Conservation (phyloP, 2,329 filamentous ascomycete genomes). For the Chaetomium sp. region DNA sequence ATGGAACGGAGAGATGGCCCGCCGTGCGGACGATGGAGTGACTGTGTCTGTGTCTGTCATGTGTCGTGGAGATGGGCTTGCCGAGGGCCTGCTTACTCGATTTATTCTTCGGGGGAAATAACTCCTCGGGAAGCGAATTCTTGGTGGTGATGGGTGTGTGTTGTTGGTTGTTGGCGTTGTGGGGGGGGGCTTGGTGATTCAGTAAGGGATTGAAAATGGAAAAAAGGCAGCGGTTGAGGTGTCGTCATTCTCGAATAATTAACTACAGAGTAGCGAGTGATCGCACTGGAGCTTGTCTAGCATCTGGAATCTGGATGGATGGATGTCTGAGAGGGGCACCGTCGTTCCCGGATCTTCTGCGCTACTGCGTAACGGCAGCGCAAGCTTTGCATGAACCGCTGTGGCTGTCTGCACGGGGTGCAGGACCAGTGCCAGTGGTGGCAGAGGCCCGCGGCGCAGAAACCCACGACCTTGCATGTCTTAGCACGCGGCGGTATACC, state of each 20-base stretch:
- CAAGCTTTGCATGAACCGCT: constrained; percentile 29
- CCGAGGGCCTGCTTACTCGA: too few species aligned
- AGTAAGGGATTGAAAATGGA: not conserved
- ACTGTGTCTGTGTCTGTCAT: too few species aligned
- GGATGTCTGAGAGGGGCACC: constrained; percentile 1
- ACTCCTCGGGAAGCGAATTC: too few species aligned
- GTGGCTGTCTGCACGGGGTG: constrained; percentile 23
- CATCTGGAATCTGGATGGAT: too few species aligned
- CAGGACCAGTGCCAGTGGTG: constrained; percentile 3
- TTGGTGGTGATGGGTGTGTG: too few species aligned
- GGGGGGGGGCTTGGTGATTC: not conserved
- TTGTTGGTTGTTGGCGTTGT: not conserved
- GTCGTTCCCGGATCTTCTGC: constrained; percentile 40
- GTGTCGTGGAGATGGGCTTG: too few species aligned
- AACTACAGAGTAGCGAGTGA: too few species aligned
- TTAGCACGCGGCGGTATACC: constrained; percentile 16
- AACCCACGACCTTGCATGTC: constrained; percentile 10
- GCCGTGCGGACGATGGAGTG: too few species aligned
- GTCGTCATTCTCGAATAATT: not conserved
- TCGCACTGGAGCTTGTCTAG: too few species aligned
- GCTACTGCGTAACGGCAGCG: constrained; percentile 27
- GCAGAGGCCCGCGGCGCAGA: constrained; percentile 12
- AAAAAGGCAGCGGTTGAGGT: not conserved
- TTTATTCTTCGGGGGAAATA: too few species aligned
- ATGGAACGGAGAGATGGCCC: too few species aligned